Evolutionary conservation across 345 rosid species (phyloP).

Genomic region (Lepidium didymum): DNA sequence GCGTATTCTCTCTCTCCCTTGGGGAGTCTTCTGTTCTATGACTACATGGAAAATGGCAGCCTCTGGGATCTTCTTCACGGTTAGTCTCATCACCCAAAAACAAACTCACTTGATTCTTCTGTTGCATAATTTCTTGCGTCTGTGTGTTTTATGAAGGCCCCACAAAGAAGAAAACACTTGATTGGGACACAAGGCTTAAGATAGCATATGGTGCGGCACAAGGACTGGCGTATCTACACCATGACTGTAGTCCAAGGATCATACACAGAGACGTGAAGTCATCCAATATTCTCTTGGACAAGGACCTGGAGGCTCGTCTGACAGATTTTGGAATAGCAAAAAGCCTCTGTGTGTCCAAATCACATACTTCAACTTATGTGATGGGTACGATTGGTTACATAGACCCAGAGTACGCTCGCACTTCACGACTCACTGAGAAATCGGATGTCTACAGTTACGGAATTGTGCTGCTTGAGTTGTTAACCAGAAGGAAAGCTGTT

Average conservation of each 20-base stretch:
- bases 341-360: conserved; percentile 65
- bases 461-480: conserved; percentile 78
- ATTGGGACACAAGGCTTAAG: conserved; percentile 76
- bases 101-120: background rate
- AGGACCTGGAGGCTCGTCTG: conserved; percentile 83
- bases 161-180: conserved; percentile 69
- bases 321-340: conserved; percentile 98
- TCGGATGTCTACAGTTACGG: conserved; percentile 96
- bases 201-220: conserved; percentile 92
- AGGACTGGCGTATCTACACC: conserved; percentile 88
- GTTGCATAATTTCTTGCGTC: background rate
- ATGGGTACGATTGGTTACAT: conserved; percentile 98
- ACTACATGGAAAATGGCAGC: conserved; percentile 97
- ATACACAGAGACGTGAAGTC: conserved; percentile 96
- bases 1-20: conserved; percentile 75
- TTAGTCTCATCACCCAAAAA: conserved; percentile 20
- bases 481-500: conserved; percentile 86
- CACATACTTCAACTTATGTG: conserved; percentile 73
- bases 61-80: conserved; percentile 98
- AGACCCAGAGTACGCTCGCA: conserved; percentile 95
- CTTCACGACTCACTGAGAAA: conserved; percentile 88
- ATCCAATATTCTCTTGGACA: conserved; percentile 79
- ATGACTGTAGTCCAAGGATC: conserved; percentile 92
- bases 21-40: conserved; percentile 91
- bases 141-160: conserved; percentile 41